Evolutionary conservation across 106 monocot species (phyloP), one percentile per base, ranked within the genome.

Genomic region (Vanilla planifolia): DNA sequence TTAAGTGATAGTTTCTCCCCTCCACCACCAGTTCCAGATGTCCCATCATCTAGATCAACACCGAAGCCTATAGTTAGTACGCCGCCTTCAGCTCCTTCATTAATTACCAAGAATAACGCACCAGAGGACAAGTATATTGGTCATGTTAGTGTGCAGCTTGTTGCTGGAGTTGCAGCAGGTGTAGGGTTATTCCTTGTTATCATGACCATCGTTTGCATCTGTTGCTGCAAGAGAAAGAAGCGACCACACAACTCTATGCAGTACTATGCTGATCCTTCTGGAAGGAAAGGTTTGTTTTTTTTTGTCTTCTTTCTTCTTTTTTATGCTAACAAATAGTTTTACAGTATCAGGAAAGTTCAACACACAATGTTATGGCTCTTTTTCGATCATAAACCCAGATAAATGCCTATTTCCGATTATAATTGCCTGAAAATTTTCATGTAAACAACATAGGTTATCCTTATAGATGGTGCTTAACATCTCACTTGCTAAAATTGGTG

Each of bases 211-310:
- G 52, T 45, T 4, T 82, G 70, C 51, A 13, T 94, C 24, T 77
- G 71, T n/a, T 80, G 53, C 66, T 29, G 22, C 59, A 69, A 46
- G 67, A 77, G 30, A 74, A 71, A 69, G 81, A 67, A 71, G 59
- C 71, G 63, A 64, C 58, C 61, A 2, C 70, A 73, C 27, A 45
- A 84, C 52, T 2, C 34, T 8, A 74, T 79, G 70, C 44, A 72
- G 8, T 85, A 74, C 61, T 79, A 77, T 43, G 58, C 64, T 0
- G 81, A 88, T 60, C 53, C 80, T 19, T 80, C 85, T 6, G 63
- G 36, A 2, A 62, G 15, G 24, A 71, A 71, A 73, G 80, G 85
- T 77, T n/a, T 30, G 53, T 16, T 32, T n/a, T n/a, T n/a, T n/a
- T n/a, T n/a, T n/a, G n/a, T n/a, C n/a, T n/a, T n/a, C n/a, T n/a